Evolutionary conservation across 2,329 filamentous ascomycete genomes (phyloP), one percentile per base, ranked within the genome.

Genomic region (Epichloe typhina): DNA sequence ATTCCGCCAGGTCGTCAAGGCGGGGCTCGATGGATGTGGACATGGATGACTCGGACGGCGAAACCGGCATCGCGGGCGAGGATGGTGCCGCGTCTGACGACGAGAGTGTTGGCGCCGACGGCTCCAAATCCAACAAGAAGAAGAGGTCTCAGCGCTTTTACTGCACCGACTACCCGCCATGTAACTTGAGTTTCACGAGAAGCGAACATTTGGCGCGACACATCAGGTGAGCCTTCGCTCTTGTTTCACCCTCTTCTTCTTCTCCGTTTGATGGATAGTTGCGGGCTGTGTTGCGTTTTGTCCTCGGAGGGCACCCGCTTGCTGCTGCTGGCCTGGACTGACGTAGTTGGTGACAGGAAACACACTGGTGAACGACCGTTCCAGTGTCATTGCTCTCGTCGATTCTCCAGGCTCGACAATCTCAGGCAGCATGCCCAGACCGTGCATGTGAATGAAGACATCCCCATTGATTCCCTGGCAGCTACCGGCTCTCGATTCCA

Each of bases 361-460:
- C 93, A 98, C 62, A 98, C 93, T 0, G 93, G 93, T 49, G 93
- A 98, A 71, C 83, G 93, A 31, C 93, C 93, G 0, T 98, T 97
- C 61, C 86, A 94, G 67, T 98, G 93, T 59, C 93, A 97, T 66
- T 98, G 93, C 67, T 88, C 85, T 2, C 81, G 93, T 47, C 81
- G 89, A 50, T 98, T 98, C 65, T 97, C 93, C 9, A 81, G 91
- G 46, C 77, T 97, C 44, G 91, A 98, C 66, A 98, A 98, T 63
- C 72, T 98, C 48, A 82, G 93, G 53, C 93, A 98, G 64, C 93
- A 98, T 73, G 93, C 93, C 43, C 90, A 96, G 66, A 97, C 93
- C 0, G 93, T 98, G 1, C 93, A 98, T 65, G 86, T 95, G 52
- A 96, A 97, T 65, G 93, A 97, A 65, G 89, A 96, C 52, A 98